Percentiles rank a stretch among this genome's conserved stretches.
These are phyloP conservation scores for Penicillium subrubescens DNA, from an alignment of 495 filamentous ascomycete species.

Conservation along the genomic window DNA sequence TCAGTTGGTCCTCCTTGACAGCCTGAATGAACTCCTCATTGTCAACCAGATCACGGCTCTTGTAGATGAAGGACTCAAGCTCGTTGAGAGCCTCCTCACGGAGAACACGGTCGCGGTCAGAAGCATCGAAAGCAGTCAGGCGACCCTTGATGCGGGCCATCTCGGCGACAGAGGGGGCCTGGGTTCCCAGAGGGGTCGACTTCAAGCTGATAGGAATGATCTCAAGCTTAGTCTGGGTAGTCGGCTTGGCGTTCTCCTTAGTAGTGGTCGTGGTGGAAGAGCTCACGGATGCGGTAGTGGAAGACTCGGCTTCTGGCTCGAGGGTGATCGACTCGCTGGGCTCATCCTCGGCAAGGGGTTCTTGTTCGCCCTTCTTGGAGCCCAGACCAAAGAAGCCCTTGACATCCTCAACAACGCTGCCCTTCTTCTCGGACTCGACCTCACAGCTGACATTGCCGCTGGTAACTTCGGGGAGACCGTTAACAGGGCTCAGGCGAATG, in stretches of 20 bases:
- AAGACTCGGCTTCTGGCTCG: conserved; percentile 52
- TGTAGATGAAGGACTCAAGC: conserved; percentile 93
- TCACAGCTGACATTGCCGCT: conserved; percentile 83
- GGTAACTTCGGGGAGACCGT: conserved; percentile 82
- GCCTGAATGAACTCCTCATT: conserved; percentile 71
- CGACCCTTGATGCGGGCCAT: conserved; percentile 68
- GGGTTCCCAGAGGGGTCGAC: conserved; percentile 62
- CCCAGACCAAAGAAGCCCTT: conserved; percentile 96
- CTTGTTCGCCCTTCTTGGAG: conserved; percentile 79
- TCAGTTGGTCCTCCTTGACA: conserved; percentile 65
- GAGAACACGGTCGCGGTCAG: conserved; percentile 71
- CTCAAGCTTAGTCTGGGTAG: conserved; percentile 64
- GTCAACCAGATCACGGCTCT: conserved; percentile 75
- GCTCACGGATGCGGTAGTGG: conserved; percentile 45
- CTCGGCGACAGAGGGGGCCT: conserved; percentile 55
- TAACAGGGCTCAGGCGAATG: conserved; percentile 67
- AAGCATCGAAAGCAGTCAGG: conserved; percentile 78
- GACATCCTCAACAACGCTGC: conserved; percentile 78
- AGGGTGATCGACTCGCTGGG: conserved; percentile 50
- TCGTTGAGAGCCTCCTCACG: conserved; percentile 91
- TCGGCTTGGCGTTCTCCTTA: conserved; percentile 52
- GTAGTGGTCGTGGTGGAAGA: conserved; percentile 48
- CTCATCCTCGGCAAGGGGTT: conserved; percentile 67
- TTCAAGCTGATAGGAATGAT: conserved; percentile 69
- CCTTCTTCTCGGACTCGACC: conserved; percentile 72